Evolutionary conservation across 2,329 filamentous ascomycete genomes (phyloP).

Genomic region (Trichoderma breve): DNA sequence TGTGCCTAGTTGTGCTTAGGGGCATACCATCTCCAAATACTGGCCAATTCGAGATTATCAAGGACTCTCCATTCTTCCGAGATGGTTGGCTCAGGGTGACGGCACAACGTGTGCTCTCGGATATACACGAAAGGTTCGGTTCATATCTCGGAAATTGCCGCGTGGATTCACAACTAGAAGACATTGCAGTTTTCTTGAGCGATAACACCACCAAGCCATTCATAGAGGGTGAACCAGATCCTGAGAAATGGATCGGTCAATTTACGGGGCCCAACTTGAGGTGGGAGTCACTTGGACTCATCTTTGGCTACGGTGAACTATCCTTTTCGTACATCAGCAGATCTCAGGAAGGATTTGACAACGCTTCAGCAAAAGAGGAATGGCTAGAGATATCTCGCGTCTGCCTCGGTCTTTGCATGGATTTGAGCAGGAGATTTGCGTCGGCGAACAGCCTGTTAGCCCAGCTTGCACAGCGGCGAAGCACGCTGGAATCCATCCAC

Average conservation of each 20-base stretch:
- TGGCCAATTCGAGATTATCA: slow-evolving; percentile 24
- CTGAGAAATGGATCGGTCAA: slow-evolving; percentile 39
- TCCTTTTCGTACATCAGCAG: background rate
- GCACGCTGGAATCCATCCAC: slow-evolving; percentile 38
- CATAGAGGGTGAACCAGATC: slow-evolving; percentile 35
- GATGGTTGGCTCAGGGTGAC: slow-evolving; percentile 35
- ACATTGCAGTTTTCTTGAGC: slow-evolving; percentile 37
- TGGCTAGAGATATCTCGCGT: slow-evolving; percentile 17
- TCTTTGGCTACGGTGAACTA: slow-evolving; percentile 27
- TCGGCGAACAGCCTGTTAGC: slow-evolving; percentile 40
- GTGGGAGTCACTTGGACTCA: slow-evolving; percentile 44
- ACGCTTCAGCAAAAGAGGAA: background rate
- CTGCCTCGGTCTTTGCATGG: slow-evolving; percentile 20
- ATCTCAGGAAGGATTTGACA: background rate
- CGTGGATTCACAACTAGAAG: slow-evolving; percentile 34
- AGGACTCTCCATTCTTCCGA: slow-evolving; percentile 22
- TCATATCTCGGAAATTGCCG: slow-evolving; percentile 27
- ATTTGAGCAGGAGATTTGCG: slow-evolving; percentile 25
- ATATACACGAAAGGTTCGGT: slow-evolving; percentile 35
- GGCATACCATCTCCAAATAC: slow-evolving; percentile 33
- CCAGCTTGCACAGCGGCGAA: slow-evolving; percentile 35
- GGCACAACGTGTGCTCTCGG: slow-evolving; percentile 30
- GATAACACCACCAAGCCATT: slow-evolving; percentile 39
- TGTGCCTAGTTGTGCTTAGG: slow-evolving; percentile 38
- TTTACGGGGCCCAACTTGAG: slow-evolving; percentile 39